phyloP scores from a whole-genome alignment of 352 stramenopile species.

The Phytopythium ostracodes region DNA sequence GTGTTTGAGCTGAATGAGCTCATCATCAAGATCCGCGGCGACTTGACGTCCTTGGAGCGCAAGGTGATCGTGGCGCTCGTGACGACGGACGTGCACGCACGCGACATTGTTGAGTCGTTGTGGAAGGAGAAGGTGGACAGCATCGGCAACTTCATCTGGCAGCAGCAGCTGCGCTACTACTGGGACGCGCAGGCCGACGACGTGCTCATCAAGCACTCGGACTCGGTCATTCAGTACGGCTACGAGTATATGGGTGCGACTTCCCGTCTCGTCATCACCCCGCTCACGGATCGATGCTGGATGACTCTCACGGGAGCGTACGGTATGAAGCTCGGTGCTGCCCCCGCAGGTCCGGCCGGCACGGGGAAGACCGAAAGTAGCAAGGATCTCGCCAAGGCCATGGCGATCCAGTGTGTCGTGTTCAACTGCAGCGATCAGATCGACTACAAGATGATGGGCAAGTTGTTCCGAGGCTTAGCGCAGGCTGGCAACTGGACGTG shows the following conservation, averaged over 20 bases:
- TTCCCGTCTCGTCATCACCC: slow-evolving; percentile 82
- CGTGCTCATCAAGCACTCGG: slow-evolving; percentile 86
- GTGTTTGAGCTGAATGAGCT: slow-evolving; percentile 87
- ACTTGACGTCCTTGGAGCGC: slow-evolving; percentile 84
- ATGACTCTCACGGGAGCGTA: slow-evolving; percentile 94
- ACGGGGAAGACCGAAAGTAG: slow-evolving; percentile 96
- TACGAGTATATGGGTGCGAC: slow-evolving; percentile 96
- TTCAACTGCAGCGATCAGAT: slow-evolving; percentile 96
- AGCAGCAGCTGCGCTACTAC: slow-evolving; percentile 94
- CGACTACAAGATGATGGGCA: slow-evolving; percentile 97
- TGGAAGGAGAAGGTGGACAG: slow-evolving; percentile 63
- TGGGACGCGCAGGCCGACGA: slow-evolving; percentile 89
- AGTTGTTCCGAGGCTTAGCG: slow-evolving; percentile 92
- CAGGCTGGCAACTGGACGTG: slow-evolving; percentile 89
- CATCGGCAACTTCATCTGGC: slow-evolving; percentile 92
- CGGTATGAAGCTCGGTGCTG: slow-evolving; percentile 90
- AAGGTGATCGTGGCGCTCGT: slow-evolving; percentile 94
- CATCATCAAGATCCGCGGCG: slow-evolving; percentile 90
- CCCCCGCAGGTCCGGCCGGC: slow-evolving; percentile 91
- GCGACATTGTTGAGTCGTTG: slow-evolving; percentile 84
- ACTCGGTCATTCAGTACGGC: slow-evolving; percentile 88
- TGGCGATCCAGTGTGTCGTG: slow-evolving; percentile 93
- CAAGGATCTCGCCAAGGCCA: slow-evolving; percentile 93
- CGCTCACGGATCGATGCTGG: slow-evolving; percentile 94
- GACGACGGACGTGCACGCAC: slow-evolving; percentile 90